Base-by-base conservation (phyloP, 2,329 filamentous ascomycete genomes). In the Stemphylium beticola region DNA sequence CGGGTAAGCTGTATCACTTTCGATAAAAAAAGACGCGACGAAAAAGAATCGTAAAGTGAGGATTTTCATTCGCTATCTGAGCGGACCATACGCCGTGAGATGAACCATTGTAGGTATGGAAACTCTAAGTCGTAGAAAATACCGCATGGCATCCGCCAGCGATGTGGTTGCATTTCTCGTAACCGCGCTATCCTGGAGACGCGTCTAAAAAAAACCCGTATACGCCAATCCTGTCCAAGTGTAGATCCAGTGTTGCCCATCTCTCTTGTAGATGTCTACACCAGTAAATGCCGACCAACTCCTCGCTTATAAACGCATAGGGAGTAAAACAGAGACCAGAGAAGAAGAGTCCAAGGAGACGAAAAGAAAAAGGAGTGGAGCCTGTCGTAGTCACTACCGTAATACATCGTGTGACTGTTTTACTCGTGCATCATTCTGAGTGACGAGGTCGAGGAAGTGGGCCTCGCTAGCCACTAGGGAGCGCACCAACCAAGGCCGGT, bases 401-500 rank as follows among this genome's bases (percentile, higher is more conserved):
- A 18, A 32, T 15, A 46, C 24, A 33, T 33, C 26, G 32, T 34
- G 29, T 52, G 33, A 46, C 34, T 50, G 46, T 50, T 40, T 15
- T 20, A 20, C 41, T 59, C 55, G 49, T 40, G 41, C 54, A 54
- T 53, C 40, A 41, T 53, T 51, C 39, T 18, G 20, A 55, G 41
- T 50, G 36, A 50, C 53, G 46, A 49, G 31, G 34, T 47, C 33
- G 11, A 39, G 43, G 34, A 52, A 46, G 58, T 54, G 55, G 57
- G 58, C 67, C 55, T 72, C 64, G 69, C 48, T 72, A 73, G 60
- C 68, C 49, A 62, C 62, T 69, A 74, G 49, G 70, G 65, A 9
- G 67, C 68, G 39, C 60, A 68, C 73, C 73, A 75, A 31, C 73
- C 73, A 57, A 75, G 56, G 44, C 72, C 70, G n/a, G 57, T 70